Conservation (phyloP, 805 yeast genomes). For the Candida nanaspora region DNA sequence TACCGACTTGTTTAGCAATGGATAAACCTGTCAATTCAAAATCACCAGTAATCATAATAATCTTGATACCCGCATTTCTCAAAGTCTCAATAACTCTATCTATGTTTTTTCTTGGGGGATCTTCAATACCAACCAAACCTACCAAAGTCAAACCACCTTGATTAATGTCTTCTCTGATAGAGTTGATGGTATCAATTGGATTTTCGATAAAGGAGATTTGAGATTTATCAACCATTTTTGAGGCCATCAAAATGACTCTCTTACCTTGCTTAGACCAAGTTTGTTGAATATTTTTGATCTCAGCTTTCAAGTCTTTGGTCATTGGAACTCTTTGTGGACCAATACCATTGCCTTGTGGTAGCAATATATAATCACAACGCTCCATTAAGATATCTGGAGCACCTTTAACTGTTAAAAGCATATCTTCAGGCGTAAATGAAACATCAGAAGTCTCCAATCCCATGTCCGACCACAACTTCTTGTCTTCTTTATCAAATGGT, state of each 20-base stretch:
- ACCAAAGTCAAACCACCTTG: conserved; percentile 19
- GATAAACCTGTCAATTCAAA: conserved; percentile 62
- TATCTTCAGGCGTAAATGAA: neutral
- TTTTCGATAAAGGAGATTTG: conserved; percentile 5
- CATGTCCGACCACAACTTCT: neutral
- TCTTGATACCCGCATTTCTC: conserved; percentile 32
- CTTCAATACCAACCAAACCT: conserved; percentile 36
- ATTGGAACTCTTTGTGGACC: conserved; percentile 8
- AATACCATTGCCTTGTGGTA: conserved; percentile 4
- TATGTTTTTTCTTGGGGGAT: conserved; percentile 34
- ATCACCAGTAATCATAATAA: conserved; percentile 46
- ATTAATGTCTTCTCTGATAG: conserved; percentile 6
- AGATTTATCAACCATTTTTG: conserved; percentile 16
- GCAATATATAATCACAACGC: conserved; percentile 15
- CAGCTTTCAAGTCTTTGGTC: conserved; percentile 12
- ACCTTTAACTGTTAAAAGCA: conserved; percentile 21
- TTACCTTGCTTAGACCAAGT: conserved; percentile 31
- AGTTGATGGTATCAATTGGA: neutral
- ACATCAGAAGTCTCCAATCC: neutral
- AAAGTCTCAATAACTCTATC: conserved; percentile 25
- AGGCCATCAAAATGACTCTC: conserved; percentile 26
- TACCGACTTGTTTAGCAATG: conserved; percentile 89
- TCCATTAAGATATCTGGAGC: conserved; percentile 38
- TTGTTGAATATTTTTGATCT: conserved; percentile 22
- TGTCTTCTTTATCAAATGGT: conserved; percentile 19